Conservation (phyloP, 306 rosid genomes). For the Lathyrus oleraceus region DNA sequence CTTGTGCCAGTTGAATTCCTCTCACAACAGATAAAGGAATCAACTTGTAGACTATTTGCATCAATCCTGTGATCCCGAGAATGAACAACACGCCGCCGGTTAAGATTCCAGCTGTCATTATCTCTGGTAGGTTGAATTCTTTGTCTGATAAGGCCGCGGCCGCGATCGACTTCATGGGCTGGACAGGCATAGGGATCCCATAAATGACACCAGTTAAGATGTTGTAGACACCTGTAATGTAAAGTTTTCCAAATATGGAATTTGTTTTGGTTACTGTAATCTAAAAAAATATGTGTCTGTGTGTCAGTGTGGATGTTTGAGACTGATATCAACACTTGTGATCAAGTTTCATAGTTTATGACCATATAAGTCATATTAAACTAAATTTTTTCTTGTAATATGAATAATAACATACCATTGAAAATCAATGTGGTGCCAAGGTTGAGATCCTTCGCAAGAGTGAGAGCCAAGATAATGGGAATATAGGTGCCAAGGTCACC, state of each 20-base stretch:
- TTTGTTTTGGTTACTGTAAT: too few relatives aligned
- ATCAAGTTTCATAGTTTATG: too few relatives aligned
- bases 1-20: conserved; percentile 43
- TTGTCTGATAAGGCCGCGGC: conserved; percentile 33
- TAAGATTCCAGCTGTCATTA: conserved; percentile 33
- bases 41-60: conserved; percentile 32
- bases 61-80: conserved; percentile 35
- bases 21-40: conserved; percentile 38
- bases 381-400: too few relatives aligned
- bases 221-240: conserved; percentile 29
- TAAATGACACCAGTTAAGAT: conserved; percentile 36
- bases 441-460: conserved; percentile 37
- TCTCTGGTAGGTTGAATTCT: conserved; percentile 26
- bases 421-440: conserved; percentile 27
- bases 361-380: too few relatives aligned
- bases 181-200: conserved; percentile 42
- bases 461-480: conserved; percentile 33
- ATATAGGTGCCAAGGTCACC: conserved; percentile 42
- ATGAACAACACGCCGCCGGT: conserved; percentile 31
- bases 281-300: too few relatives aligned
- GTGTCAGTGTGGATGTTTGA: too few relatives aligned
- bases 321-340: too few relatives aligned
- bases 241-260: too few relatives aligned
- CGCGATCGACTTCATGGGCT: conserved; percentile 43
- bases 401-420: background rate